phyloP scores from a whole-genome alignment of 2,329 filamentous ascomycete species.

The Byssoonygena ceratinophila region DNA sequence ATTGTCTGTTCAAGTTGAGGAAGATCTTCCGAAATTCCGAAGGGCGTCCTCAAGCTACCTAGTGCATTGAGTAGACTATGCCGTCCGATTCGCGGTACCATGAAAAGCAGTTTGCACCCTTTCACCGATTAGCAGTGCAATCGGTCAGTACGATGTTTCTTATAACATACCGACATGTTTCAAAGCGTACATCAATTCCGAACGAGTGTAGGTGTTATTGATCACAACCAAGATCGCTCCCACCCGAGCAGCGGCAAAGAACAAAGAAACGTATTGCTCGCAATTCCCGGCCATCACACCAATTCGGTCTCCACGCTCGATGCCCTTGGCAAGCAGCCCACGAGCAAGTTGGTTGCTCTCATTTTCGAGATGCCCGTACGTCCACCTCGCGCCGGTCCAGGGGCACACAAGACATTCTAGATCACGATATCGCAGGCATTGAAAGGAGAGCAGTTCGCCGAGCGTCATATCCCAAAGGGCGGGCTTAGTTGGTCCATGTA shows the following conservation, averaged over 20 bases:
- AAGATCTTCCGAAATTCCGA: constrained; percentile 32
- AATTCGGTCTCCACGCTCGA: constrained; percentile 58
- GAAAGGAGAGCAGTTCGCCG: constrained; percentile 60
- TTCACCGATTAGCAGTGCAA: not conserved
- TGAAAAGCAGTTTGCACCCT: constrained; percentile 65
- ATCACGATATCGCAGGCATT: constrained; percentile 54
- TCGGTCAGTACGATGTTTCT: not conserved
- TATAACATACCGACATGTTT: constrained; percentile 52
- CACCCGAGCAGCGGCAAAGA: constrained; percentile 58
- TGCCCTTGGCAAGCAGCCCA: constrained; percentile 56
- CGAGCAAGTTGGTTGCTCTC: constrained; percentile 53
- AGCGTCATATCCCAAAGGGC: constrained; percentile 61
- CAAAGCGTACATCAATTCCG: constrained; percentile 60
- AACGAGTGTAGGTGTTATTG: constrained; percentile 71
- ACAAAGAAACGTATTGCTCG: constrained; percentile 52
- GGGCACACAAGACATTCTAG: constrained; percentile 62
- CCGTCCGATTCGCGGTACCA: constrained; percentile 56
- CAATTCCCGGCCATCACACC: constrained; percentile 61
- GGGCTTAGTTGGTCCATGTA: constrained; percentile 58
- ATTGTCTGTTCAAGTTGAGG: constrained; percentile 43
- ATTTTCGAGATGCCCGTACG: constrained; percentile 54
- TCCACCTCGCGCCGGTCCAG: constrained; percentile 67
- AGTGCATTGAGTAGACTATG: constrained; percentile 55
- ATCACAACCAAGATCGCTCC: constrained; percentile 63
- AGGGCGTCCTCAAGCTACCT: constrained; percentile 36